A percentile compares a stretch with the other conserved stretches of the same genome.
Evolutionary conservation across 2,329 filamentous ascomycete species (phyloP).

Genomic region (Rhexocercosporidium sp.): DNA sequence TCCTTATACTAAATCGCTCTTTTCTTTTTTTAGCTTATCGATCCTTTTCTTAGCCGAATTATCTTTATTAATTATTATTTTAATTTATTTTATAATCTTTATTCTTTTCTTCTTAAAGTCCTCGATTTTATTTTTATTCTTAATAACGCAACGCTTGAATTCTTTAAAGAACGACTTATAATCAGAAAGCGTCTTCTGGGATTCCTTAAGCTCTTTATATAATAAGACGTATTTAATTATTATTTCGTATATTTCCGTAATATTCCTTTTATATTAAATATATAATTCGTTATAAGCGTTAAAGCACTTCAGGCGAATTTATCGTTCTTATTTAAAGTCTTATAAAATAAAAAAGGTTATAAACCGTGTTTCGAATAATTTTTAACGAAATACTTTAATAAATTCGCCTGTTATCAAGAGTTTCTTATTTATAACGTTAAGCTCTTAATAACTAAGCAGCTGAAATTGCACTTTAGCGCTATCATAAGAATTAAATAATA

Average conservation of each 20-base stretch:
- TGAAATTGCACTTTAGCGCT: neutral
- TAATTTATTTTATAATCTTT: neutral
- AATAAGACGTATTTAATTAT: conserved; percentile 11
- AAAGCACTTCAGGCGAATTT: neutral
- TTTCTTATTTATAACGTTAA: conserved; percentile 11
- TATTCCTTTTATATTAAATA: conserved; percentile 2
- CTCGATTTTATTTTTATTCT: conserved; percentile 2
- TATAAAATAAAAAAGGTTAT: neutral
- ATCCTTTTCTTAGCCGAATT: conserved; percentile 1
- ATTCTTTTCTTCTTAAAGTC: conserved; percentile 6
- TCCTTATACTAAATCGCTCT: neutral
- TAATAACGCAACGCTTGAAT: neutral
- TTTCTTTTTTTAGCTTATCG: conserved; percentile 12
- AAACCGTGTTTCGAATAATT: neutral
- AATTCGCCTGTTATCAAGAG: neutral
- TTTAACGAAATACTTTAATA: conserved; percentile 1
- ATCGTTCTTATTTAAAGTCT: neutral
- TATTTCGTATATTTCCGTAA: conserved; percentile 5
- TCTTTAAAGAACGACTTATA: conserved; percentile 11
- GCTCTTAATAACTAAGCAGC: neutral
- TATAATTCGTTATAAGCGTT: conserved; percentile 16
- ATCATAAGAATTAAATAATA: neutral
- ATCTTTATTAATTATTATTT: neutral
- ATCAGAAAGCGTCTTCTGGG: conserved; percentile 3
- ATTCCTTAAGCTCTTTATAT: conserved; percentile 12